Percentiles rank a stretch among this genome's conserved stretches.
Conservation (phyloP, 129 eudicot genomes). For the Centaurea solstitialis region DNA sequence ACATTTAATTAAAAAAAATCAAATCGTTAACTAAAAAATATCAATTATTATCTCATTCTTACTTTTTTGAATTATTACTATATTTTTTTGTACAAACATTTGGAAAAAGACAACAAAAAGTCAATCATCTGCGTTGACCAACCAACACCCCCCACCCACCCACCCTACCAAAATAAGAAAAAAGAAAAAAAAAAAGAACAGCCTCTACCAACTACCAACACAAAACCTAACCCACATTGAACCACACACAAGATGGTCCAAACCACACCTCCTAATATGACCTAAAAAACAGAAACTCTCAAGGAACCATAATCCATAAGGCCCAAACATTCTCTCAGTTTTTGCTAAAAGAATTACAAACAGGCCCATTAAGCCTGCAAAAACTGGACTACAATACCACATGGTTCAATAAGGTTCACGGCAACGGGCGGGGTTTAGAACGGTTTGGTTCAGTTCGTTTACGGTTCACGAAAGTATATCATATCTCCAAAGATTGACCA, state of each 20-base stretch:
- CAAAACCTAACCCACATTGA: neutral
- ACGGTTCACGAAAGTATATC: constrained; percentile 63
- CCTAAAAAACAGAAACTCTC: constrained; percentile 3
- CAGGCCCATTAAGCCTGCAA: constrained; percentile 31
- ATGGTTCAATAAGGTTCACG: constrained; percentile 16
- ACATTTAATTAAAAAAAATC: too few relatives aligned
- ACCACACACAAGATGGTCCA: constrained; percentile 11
- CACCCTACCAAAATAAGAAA: too few relatives aligned
- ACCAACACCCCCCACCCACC: too few relatives aligned
- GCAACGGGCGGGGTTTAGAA: neutral
- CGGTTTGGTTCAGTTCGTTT: neutral
- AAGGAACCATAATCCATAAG: constrained; percentile 11
- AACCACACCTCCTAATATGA: neutral
- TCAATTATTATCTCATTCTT: too few relatives aligned
- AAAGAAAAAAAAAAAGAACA: neutral
- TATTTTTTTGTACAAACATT: too few relatives aligned
- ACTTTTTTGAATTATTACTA: too few relatives aligned
- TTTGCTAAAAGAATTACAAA: constrained; percentile 10
- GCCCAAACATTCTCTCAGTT: constrained; percentile 16
- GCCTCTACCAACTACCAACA: neutral
- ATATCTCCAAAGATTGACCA: constrained; percentile 78
- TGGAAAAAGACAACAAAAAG: neutral
- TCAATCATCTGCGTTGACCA: constrained; percentile 15
- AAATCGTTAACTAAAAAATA: too few relatives aligned
- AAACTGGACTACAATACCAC: constrained; percentile 23